Evolutionary conservation across 768 basidiomycete genomes (phyloP).

Genomic region (Collybia sordida): DNA sequence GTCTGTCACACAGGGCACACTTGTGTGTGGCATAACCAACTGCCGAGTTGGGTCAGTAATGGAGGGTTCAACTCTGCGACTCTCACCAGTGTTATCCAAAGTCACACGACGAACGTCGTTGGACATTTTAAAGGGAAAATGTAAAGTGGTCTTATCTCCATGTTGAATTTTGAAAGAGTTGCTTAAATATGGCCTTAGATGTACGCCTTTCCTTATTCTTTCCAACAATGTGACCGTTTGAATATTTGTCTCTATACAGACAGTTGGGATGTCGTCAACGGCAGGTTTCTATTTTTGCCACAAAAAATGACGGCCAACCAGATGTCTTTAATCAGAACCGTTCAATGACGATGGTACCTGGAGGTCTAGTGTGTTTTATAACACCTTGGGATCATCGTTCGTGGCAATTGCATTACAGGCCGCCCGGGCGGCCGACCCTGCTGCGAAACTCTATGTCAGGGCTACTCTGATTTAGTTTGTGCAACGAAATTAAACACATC

Average conservation of each 20-base stretch:
- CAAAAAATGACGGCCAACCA: background rate
- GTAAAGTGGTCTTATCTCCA: slow-evolving; percentile 22
- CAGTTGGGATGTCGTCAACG: slow-evolving; percentile 46
- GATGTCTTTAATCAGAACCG: slow-evolving; percentile 31
- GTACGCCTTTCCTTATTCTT: slow-evolving; percentile 30
- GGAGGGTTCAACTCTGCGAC: slow-evolving; percentile 41
- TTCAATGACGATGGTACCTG: slow-evolving; percentile 65
- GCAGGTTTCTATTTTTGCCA: background rate
- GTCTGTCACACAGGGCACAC: slow-evolving; percentile 33
- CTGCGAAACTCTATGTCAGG: slow-evolving; percentile 54
- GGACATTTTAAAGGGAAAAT: slow-evolving; percentile 55
- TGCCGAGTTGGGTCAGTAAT: slow-evolving; percentile 48
- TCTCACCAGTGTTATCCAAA: slow-evolving; percentile 43
- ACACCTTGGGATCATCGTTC: slow-evolving; percentile 44
- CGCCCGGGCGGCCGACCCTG: slow-evolving; percentile 53
- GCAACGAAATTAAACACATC: background rate
- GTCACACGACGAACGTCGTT: slow-evolving; percentile 48
- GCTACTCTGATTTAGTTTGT: too few species aligned
- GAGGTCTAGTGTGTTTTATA: slow-evolving; percentile 53
- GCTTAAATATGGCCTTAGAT: slow-evolving; percentile 18
- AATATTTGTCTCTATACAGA: slow-evolving; percentile 17
- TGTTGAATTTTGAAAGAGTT: background rate
- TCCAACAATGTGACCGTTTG: background rate
- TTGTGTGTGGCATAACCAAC: slow-evolving; percentile 53
- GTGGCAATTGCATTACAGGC: slow-evolving; percentile 52